Base-by-base conservation (phyloP, 305 asterid species). In the Fraxinus paxiana region DNA sequence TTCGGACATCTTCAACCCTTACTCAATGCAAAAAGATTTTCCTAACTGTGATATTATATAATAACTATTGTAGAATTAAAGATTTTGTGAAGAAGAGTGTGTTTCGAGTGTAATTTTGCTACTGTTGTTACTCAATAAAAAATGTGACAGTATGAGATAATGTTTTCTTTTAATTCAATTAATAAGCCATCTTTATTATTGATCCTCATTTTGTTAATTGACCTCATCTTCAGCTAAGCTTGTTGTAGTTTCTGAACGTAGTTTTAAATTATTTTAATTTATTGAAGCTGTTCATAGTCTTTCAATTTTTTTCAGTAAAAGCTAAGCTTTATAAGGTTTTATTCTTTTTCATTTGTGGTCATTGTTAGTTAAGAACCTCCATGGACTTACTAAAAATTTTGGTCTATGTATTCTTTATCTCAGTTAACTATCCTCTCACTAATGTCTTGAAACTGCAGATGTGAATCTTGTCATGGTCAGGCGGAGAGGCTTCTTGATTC, bases 401-500 rank as follows among this genome's bases (percentile, higher is more conserved):
- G 43, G 20, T 75, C 72, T 43, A 26, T 5, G 35, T 41, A 2
- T 24, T 71, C 34, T 9, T 59, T 70, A 46, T 67, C 54, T 73
- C 73, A 1, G n/a, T 76, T 67, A 75, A 43, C 73, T 46, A 15
- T 81, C 41, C 34, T 51, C 72, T 81, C 61, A 85, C 74, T 83
- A 56, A 61, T 73, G 78, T 76, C 82, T 56, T 81, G 70, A 22
- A 73, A 82, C 69, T 84, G 82, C 93, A 96, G 99, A 88, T 96
- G 99, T 87, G 99, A 96, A 87, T 96, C 98, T 84, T 94, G 98
- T 82, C 98, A 96, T 83, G 98, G 98, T 86, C 99, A 96, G 86
- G 94, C 99, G 67, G 99, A 96, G 81, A 94, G 99, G 90, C 98
- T 96, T 86, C 98, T 96, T 74, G 97, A 96, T 88, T 96, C 99